Percentiles rank a stretch among this genome's conserved stretches.
Conservation (phyloP, 192 early-diverging fungal genomes). For the Thamnidium elegans region DNA sequence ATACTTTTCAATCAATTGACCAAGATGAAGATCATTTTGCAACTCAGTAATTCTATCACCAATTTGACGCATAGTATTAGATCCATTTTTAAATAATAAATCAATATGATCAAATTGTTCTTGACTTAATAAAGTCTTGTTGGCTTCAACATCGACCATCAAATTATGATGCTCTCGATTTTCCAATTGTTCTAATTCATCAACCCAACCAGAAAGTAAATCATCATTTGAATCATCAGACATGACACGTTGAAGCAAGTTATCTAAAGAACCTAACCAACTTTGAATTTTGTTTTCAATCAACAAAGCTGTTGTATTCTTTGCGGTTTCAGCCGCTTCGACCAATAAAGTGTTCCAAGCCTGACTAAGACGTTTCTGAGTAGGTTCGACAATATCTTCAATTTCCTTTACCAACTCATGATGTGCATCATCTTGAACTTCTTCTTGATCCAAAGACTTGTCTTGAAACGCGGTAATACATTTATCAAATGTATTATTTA, state of each 20-base stretch:
- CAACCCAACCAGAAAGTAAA: conserved; percentile 5
- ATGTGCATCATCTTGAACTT: conserved; percentile 6
- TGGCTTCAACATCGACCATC: not conserved
- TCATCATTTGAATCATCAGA: conserved; percentile 8
- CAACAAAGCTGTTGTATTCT: conserved; percentile 6
- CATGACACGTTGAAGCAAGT: not conserved
- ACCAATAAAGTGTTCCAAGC: conserved; percentile 11
- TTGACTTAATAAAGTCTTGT: not conserved
- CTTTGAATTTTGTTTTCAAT: conserved; percentile 6
- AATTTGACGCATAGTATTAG: not conserved
- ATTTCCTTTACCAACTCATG: conserved; percentile 12
- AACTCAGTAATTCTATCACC: not conserved
- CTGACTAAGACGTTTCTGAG: conserved; percentile 20
- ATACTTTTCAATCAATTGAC: conserved; percentile 1
- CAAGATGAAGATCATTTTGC: not conserved
- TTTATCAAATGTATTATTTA: conserved; percentile 14
- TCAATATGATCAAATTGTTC: not conserved
- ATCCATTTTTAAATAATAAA: not conserved
- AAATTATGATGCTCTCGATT: conserved; percentile 3
- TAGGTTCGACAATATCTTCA: conserved; percentile 1
- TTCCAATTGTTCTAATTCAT: conserved; percentile 7
- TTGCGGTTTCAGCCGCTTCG: not conserved
- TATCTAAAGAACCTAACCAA: not conserved
- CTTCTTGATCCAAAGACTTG: conserved; percentile 13
- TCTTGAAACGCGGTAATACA: conserved; percentile 18